Base-by-base conservation (phyloP, 108 stramenopile species). In the Cyclotella baltica region DNA sequence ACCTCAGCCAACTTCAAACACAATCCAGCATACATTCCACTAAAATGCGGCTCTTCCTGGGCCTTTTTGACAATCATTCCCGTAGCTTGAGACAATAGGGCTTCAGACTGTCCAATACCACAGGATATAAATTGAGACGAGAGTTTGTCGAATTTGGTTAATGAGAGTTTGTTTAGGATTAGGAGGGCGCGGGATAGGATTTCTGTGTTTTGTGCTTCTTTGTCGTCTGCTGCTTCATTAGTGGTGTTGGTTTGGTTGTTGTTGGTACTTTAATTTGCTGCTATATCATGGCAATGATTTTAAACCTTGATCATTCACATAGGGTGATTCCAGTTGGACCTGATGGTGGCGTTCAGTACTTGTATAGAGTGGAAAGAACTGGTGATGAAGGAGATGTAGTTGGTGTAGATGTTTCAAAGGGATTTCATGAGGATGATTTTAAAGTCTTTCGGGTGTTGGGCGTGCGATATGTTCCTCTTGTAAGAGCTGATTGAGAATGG, bases 81-180 rank as follows among this genome's bases (percentile, higher is more conserved):
- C 38, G 96, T 88, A 36, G 91, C 86, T 51, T 73, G 86, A 63
- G 80, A 69, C 29, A 96, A 68, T 50, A 83, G 75, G 40, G 70
- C 80, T 62, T 83, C 72, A 61, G 81, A 77, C 27, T 83, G 81
- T 9, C 76, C 75, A 64, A 93, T 90, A 5, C 88, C 90, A 57
- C 89, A 82, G 57, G 88, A 75, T 37, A 94, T 66, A 38, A 94
- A 92, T 38, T 78, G 74, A 47, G 70, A 70, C 13, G 88, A 89
- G 65, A 97, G 73, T 56, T 90, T 88, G 58, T 96, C 94, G 57
- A 97, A 88, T 29, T 92, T 95, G 30, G 95, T 96, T 69, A 92
- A 84, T 3, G 91, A 95, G 37, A 97, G 78, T 86, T 97, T 97
- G 89, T 97, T 97, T 19, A 97, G 88, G 67, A 97, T 92, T 58